Evolutionary conservation across 495 filamentous ascomycete genomes (phyloP), one percentile per base, ranked within the genome.

Genomic region (Aspergillus sclerotioniger): DNA sequence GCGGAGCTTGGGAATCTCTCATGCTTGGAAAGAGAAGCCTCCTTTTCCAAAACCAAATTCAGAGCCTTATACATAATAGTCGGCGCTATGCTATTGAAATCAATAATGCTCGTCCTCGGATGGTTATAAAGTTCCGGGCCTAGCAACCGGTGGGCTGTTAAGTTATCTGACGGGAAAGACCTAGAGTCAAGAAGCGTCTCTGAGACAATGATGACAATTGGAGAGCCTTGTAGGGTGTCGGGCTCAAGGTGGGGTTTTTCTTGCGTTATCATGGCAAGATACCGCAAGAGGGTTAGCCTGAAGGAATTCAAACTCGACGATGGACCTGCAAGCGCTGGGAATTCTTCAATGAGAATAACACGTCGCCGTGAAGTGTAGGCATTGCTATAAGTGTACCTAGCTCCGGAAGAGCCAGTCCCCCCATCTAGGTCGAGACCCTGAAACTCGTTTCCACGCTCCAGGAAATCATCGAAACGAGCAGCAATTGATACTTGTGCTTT

Each of bases 291-390:
- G 13, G 89, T 81, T 43, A 83, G 78, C 54, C 90, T 82, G 70
- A 99, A 98, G 0, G 89, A 79, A 51, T 82, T 77, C 39, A 97
- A 68, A 53, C 81, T 79, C 15, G 81, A 80, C 10, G 88, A 89
- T 43, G 84, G 81, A 20, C 82, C 81, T 57, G 92, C 86, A 0
- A 89, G 87, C 62, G 89, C 91, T 0, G 95, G 95, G 67, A 96
- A 97, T 67, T 99, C 95, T 77, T 99, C 95, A 50, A 99, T 80
- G 8, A 98, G 71, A 44, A 97, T 88, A 32, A 96, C 68, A 51
- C 83, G 83, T 60, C 59, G 64, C 16, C 45, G 59, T 68, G 76
- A 54, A 58, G 70, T 25, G 48, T 44, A 28, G 32, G 48, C 12
- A 17, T 60, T 50, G 20, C 29, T 45, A 31, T 17, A 33, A 5